Conservation (phyloP, 495 filamentous ascomycete species). For the Clohesyomyces aquaticus region DNA sequence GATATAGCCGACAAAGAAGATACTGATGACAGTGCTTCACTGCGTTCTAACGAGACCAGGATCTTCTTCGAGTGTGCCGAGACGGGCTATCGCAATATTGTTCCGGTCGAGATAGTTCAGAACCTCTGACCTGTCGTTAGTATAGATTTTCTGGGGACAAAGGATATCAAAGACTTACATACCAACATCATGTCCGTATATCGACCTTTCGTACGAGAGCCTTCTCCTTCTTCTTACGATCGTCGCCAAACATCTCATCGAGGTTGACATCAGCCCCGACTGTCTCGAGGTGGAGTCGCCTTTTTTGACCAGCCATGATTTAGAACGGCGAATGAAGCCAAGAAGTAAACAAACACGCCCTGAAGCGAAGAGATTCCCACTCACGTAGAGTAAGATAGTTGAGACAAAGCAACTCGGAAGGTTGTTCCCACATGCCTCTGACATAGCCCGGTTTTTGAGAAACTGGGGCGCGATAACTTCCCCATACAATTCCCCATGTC, state of each 20-base stretch:
- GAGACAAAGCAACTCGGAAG: too few species aligned
- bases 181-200: slow-evolving; percentile 9
- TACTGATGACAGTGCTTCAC: slow-evolving; percentile 15
- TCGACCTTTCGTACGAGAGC: slow-evolving; percentile 24
- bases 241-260: slow-evolving; percentile 7
- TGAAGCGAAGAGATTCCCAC: too few species aligned
- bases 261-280: slow-evolving; percentile 8
- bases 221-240: slow-evolving; percentile 19
- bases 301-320: slow-evolving; percentile 1
- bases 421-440: too few species aligned
- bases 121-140: slow-evolving; percentile 1
- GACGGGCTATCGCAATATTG: slow-evolving; percentile 15
- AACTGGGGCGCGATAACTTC: too few species aligned
- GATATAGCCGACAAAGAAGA: slow-evolving; percentile 29
- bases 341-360: too few species aligned
- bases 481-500: too few species aligned
- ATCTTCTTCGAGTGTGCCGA: slow-evolving; percentile 1
- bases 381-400: too few species aligned
- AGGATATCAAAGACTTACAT: not conserved
- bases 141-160: slow-evolving; percentile 4
- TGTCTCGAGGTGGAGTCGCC: slow-evolving; percentile 4
- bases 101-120: slow-evolving; percentile 21
- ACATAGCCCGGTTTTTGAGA: too few species aligned
- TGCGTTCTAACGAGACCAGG: slow-evolving; percentile 10
- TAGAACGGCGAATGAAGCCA: too few species aligned